Evolutionary conservation across 2,329 filamentous ascomycete species (phyloP).

Genomic region (Epichloe gansuensis): DNA sequence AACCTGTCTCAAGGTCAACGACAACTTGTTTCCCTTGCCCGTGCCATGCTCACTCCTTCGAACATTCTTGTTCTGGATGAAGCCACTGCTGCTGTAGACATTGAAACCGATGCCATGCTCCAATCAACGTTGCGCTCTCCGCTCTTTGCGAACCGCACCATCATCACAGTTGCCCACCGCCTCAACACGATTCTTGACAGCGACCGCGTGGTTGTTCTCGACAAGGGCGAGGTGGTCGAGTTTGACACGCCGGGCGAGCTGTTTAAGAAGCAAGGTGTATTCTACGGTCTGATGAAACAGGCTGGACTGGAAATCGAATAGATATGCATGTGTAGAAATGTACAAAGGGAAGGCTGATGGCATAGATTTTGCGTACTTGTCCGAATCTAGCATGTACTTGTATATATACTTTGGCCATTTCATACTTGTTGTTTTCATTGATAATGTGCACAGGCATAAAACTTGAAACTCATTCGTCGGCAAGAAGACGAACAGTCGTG

Average conservation of each 20-base stretch:
- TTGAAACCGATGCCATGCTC: slow-evolving; percentile 55
- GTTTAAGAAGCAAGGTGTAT: slow-evolving; percentile 61
- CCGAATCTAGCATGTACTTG: no score
- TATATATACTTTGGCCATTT: no score
- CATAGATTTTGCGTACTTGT: neutral
- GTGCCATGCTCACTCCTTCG: slow-evolving; percentile 84
- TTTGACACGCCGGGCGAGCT: slow-evolving; percentile 79
- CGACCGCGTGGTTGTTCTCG: slow-evolving; percentile 86
- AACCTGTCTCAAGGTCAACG: slow-evolving; percentile 93
- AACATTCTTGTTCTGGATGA: slow-evolving; percentile 97
- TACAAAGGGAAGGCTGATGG: neutral
- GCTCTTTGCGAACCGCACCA: slow-evolving; percentile 78
- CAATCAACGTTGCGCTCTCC: slow-evolving; percentile 50
- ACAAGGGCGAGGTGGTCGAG: slow-evolving; percentile 79
- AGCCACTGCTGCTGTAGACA: slow-evolving; percentile 68
- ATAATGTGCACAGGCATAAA: no score
- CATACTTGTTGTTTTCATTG: no score
- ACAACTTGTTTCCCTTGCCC: slow-evolving; percentile 84
- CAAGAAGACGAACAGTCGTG: no score
- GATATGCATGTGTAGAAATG: neutral
- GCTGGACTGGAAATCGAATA: slow-evolving; percentile 54
- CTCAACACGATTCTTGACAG: slow-evolving; percentile 91
- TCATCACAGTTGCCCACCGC: slow-evolving; percentile 95
- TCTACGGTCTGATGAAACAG: slow-evolving; percentile 85
- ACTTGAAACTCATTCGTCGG: no score